Evolutionary conservation across 495 filamentous ascomycete species (phyloP).

Genomic region (Viridothelium virens): DNA sequence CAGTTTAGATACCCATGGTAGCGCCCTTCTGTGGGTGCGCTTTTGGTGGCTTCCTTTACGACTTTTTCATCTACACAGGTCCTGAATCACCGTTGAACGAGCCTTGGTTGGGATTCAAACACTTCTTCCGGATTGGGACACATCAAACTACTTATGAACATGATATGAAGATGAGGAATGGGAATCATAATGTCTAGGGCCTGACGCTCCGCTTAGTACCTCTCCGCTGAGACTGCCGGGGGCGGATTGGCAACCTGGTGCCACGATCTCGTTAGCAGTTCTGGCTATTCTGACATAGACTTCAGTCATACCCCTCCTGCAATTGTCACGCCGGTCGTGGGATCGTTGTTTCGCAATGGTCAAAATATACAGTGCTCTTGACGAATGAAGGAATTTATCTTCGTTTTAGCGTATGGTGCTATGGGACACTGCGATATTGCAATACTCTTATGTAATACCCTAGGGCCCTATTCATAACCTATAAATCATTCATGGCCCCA

Average conservation of each 20-base stretch:
- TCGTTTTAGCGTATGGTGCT: background rate
- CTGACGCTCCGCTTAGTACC: background rate
- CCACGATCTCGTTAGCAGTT: too few species aligned
- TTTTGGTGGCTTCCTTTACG: slow-evolving; percentile 56
- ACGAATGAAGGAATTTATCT: background rate
- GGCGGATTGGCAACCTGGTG: background rate
- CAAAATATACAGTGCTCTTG: too few species aligned
- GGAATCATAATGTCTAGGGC: background rate
- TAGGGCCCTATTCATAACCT: background rate
- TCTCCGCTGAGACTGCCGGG: background rate
- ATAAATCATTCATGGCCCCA: background rate
- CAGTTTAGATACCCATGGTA: slow-evolving; percentile 42
- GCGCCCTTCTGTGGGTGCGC: slow-evolving; percentile 51
- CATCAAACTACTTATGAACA: slow-evolving; percentile 4
- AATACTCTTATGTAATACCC: slow-evolving; percentile 4
- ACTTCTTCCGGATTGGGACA: slow-evolving; percentile 20
- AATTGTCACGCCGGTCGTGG: too few species aligned
- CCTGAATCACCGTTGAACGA: slow-evolving; percentile 50
- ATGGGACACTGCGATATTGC: background rate
- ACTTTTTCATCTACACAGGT: slow-evolving; percentile 54
- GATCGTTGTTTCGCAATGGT: too few species aligned
- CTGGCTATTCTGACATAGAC: too few species aligned
- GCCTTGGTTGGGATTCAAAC: slow-evolving; percentile 49
- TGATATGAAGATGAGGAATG: background rate
- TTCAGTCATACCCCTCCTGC: too few species aligned